Conservation (phyloP, 805 yeast species). For the Yamadazyma kitorensis region DNA sequence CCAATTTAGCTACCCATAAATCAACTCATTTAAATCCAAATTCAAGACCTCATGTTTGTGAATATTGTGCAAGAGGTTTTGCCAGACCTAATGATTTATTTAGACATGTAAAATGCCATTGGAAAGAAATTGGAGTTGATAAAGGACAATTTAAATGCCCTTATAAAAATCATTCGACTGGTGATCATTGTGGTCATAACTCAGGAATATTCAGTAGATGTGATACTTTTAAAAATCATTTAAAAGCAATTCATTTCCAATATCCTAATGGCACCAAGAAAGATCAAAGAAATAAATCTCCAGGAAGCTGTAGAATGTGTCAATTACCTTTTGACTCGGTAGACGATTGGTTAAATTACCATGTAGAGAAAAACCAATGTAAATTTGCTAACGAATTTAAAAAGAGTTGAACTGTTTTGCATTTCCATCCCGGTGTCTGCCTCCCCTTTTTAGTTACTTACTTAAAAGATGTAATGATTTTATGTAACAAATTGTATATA, state of each 20-base stretch:
- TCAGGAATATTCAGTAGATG: slow-evolving; percentile 86
- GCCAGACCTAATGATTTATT: slow-evolving; percentile 84
- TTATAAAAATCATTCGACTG: slow-evolving; percentile 39
- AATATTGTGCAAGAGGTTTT: slow-evolving; percentile 78
- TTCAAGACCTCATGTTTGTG: slow-evolving; percentile 74
- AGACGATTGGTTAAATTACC: slow-evolving; percentile 75
- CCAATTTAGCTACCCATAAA: slow-evolving; percentile 81
- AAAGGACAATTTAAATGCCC: slow-evolving; percentile 81
- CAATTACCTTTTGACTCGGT: slow-evolving; percentile 62
- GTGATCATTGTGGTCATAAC: slow-evolving; percentile 60
- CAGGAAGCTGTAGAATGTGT: slow-evolving; percentile 80
- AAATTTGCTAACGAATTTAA: slow-evolving; percentile 15
- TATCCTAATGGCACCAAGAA: slow-evolving; percentile 87
- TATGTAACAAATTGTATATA: too few species aligned
- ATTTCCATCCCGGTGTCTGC: too few species aligned
- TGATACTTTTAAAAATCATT: slow-evolving; percentile 88
- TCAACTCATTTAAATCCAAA: slow-evolving; percentile 73
- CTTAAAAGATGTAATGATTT: too few species aligned
- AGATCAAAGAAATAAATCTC: slow-evolving; percentile 62
- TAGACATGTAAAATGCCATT: slow-evolving; percentile 82
- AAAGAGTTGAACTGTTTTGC: slow-evolving; percentile 9
- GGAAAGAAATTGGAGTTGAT: slow-evolving; percentile 68
- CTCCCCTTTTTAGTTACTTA: too few species aligned
- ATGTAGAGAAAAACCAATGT: slow-evolving; percentile 57
- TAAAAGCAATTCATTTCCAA: slow-evolving; percentile 84